Base-by-base conservation (phyloP, 2,329 filamentous ascomycete species). In the Fusarium heterosporum region DNA sequence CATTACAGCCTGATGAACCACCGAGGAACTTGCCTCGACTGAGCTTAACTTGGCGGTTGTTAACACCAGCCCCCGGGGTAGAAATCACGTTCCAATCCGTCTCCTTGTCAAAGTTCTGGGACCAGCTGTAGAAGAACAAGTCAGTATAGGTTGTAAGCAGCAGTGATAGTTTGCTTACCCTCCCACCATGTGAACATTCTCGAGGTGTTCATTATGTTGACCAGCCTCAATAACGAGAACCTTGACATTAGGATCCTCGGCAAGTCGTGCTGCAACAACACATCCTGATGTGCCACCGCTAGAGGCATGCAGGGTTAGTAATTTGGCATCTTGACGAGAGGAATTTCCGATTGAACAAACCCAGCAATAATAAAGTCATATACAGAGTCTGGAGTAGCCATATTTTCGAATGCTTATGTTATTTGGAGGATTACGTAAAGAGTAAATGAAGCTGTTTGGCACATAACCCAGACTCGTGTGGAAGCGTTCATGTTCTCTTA, bases 41-140 rank as follows among this genome's bases (percentile, higher is more conserved):
- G 16, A 81, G 76, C 62, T 84, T 83, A 5, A 85, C 77, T 58
- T 80, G 78, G 4, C 83, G 77, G 28, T 76, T 71, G 25, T 83
- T 78, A 17, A 82, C 75, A 5, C 76, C 75, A 8, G 74, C 53
- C 34, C 76, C 78, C 7, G 79, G 77, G 38, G 79, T 77, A 3
- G 81, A 81, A 19, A 79, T 60, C 34, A 85, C 80, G 46, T 84
- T 85, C 83, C 83, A 85, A 56, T 85, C 83, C 1, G 81, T 81
- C 56, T 83, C 81, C 11, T 74, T 78, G 54, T 83, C 82, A 53
- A 83, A 80, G 47, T 81, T 82, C 39, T 81, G 76, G 16, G 78
- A 78, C 80, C 81, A 82, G n/a, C 74, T 76, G 11, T 13, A 25
- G 16, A 32, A 42, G 11, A 16, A 22, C 51, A 11, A 26, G 30